These are phyloP conservation scores for Bryoglossum gracile DNA, from an alignment of 495 filamentous ascomycete genomes.

Conservation along the genomic window DNA sequence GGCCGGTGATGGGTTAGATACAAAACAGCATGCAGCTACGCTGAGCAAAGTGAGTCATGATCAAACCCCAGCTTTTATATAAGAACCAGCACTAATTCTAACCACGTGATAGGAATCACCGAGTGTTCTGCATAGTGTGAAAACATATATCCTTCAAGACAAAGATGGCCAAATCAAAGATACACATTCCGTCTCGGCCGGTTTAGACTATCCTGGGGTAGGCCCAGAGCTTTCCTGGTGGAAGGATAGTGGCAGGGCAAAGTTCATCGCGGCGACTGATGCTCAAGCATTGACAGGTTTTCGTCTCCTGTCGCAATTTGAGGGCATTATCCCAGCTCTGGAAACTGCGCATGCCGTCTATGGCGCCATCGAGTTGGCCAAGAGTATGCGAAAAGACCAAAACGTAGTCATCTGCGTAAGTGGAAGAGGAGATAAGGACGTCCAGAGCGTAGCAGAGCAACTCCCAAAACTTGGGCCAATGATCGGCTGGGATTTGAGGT, in stretches of 20 bases:
- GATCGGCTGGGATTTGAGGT: slow-evolving; percentile 95
- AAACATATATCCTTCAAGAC: slow-evolving; percentile 91
- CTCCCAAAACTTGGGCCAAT: slow-evolving; percentile 78
- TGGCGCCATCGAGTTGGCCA: slow-evolving; percentile 85
- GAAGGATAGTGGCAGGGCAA: slow-evolving; percentile 82
- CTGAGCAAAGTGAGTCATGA: slow-evolving; percentile 76
- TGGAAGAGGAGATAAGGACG: slow-evolving; percentile 94
- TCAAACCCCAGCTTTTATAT: too few species aligned
- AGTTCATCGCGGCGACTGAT: slow-evolving; percentile 88
- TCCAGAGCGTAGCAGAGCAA: slow-evolving; percentile 95
- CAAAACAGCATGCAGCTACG: slow-evolving; percentile 76
- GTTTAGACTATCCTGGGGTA: slow-evolving; percentile 94
- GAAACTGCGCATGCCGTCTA: slow-evolving; percentile 91
- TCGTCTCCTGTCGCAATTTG: slow-evolving; percentile 68
- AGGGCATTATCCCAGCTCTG: slow-evolving; percentile 94
- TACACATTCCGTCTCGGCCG: slow-evolving; percentile 92
- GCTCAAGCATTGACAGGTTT: slow-evolving; percentile 86
- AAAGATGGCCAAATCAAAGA: slow-evolving; percentile 86
- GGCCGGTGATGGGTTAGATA: slow-evolving; percentile 88
- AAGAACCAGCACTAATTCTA: too few species aligned
- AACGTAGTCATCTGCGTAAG: slow-evolving; percentile 89
- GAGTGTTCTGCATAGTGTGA: slow-evolving; percentile 91
- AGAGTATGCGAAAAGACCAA: slow-evolving; percentile 79
- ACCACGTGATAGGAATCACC: too few species aligned
- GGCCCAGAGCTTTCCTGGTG: slow-evolving; percentile 84